Percentiles rank a stretch among this genome's conserved stretches.
phyloP scores from a whole-genome alignment of 441 rosid species.

The Rhodomyrtus psidioides region DNA sequence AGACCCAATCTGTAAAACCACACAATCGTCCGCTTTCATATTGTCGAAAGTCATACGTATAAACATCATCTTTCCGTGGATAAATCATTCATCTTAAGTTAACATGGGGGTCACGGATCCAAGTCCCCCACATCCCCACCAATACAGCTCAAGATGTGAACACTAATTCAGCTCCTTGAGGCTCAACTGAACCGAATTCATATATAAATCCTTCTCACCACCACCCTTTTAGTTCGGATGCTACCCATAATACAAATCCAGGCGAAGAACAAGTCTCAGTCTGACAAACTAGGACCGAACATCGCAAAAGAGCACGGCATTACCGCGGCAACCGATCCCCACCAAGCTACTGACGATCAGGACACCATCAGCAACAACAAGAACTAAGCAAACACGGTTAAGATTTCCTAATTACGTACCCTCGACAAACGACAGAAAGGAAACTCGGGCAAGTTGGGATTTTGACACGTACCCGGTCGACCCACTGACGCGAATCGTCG shows the following conservation, averaged over 20 bases:
- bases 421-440: not conserved
- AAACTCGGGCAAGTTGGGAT: not conserved
- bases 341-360: not conserved
- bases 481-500: conserved; percentile 61
- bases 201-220: not conserved
- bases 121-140: not conserved
- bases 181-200: not conserved
- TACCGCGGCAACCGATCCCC: not conserved
- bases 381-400: not conserved
- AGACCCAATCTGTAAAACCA: not conserved
- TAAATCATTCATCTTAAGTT: not conserved
- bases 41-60: not conserved
- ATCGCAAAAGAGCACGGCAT: not conserved
- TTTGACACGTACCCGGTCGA: conserved; percentile 35
- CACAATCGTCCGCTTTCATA: not conserved
- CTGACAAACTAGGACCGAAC: not conserved
- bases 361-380: not conserved
- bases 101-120: not conserved
- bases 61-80: not conserved
- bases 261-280: not conserved
- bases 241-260: not conserved
- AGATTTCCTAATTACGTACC: not conserved
- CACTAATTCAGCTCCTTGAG: not conserved
- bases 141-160: not conserved
- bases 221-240: not conserved